Evolutionary conservation across 2,329 filamentous ascomycete genomes (phyloP), one percentile per base, ranked within the genome.

Genomic region (Dactylellina cionopaga): DNA sequence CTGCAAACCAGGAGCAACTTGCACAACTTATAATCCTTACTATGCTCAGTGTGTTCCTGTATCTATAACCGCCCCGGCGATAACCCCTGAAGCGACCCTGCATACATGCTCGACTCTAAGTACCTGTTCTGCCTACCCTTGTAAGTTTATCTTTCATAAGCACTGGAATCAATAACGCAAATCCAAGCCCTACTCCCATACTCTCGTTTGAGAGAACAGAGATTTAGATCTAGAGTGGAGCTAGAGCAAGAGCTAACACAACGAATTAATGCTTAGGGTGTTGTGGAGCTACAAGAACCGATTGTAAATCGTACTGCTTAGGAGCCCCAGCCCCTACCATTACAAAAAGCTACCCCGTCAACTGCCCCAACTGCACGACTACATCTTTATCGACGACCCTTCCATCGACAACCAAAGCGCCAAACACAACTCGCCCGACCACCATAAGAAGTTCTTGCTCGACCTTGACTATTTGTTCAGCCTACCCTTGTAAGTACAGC

Each of bases 1-100:
- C 15, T 59, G 52, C 27, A 15, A 15, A 31, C 17, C 24, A 22
- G 54, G 62, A 10, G 39, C 49, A 17, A 24, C 25, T 7, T 66
- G 62, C 43, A 39, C 51, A 10, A 66, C 62, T 13, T 68, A 51
- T 9, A 68, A 68, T 47, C 17, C 63, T 3, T 68, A 68, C 46
- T 68, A 68, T 19, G 54, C 54, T 5, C 54, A 60, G 25, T 68
- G 63, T 39, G 37, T 60, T 10, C 54, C 63, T 0, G 46, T 6
- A 25, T 46, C 58, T 7, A 51, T 41, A 5, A 47, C 39, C 1
- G 51, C 46, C 9, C 33, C 58, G 6, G 33, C 24, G 33, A 41
- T 39, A 13, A 60, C 44, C 9, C 15, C 17, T 11, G 15, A 24
- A 11, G 25, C 44, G 2, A 19, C 29, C 7, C 29, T 33, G 7